Evolutionary conservation across 208 protist genomes (phyloP).

Genomic region (Acanthamoeba castellanii): DNA sequence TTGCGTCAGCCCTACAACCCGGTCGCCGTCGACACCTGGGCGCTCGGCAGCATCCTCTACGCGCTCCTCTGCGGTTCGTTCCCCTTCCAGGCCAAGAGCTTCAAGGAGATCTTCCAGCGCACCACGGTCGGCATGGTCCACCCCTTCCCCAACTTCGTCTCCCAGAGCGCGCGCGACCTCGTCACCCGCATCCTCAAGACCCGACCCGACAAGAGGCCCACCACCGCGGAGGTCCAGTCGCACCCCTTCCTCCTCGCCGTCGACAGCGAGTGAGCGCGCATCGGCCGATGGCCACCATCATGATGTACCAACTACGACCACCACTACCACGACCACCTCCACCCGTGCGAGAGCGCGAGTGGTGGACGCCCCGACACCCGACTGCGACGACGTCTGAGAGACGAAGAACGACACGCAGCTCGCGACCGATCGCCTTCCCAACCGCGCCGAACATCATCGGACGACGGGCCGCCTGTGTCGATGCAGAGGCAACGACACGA

Average conservation of each 20-base stretch:
- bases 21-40: slow-evolving; percentile 42
- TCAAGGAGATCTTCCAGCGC: slow-evolving; percentile 51
- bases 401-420: too few relatives aligned
- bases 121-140: slow-evolving; percentile 22
- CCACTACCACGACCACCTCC: too few relatives aligned
- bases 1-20: slow-evolving; percentile 45
- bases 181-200: slow-evolving; percentile 40
- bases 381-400: too few relatives aligned
- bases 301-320: too few relatives aligned
- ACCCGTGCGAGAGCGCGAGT: too few relatives aligned
- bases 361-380: too few relatives aligned
- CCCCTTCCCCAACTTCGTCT: slow-evolving; percentile 35
- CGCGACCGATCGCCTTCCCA: too few relatives aligned
- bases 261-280: slow-evolving; percentile 4
- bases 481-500: too few relatives aligned
- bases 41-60: slow-evolving; percentile 46
- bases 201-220: neutral
- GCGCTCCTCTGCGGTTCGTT: slow-evolving; percentile 50
- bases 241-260: neutral
- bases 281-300: too few relatives aligned
- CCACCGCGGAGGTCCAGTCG: neutral
- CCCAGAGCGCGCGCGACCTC: neutral
- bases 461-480: too few relatives aligned
- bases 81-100: slow-evolving; percentile 53
- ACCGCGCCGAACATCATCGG: too few relatives aligned